phyloP scores from a whole-genome alignment of 2,329 filamentous ascomycete species.

The Malbranchea cinnamomea region DNA sequence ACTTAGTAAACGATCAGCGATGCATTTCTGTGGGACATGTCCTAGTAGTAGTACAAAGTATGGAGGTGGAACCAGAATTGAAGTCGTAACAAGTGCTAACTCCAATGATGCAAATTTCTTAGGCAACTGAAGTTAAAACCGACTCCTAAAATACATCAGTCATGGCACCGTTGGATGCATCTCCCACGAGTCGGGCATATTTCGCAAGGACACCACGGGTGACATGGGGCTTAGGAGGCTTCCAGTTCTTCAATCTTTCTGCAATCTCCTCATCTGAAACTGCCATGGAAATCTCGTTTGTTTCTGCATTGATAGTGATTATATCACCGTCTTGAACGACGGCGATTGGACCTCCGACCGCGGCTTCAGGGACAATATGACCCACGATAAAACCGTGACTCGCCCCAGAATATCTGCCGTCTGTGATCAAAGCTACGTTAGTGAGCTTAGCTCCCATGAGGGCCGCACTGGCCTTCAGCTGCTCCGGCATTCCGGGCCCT shows the following conservation, averaged over 20 bases:
- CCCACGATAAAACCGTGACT: conserved; percentile 89
- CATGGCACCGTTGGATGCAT: conserved; percentile 82
- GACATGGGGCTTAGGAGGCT: conserved; percentile 53
- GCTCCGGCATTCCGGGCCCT: conserved; percentile 87
- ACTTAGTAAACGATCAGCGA: too few species aligned
- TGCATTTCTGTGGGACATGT: too few species aligned
- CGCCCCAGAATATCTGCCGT: conserved; percentile 55
- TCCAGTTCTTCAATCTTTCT: conserved; percentile 51
- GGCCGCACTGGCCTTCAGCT: conserved; percentile 72
- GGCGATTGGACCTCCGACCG: conserved; percentile 71
- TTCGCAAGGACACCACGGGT: conserved; percentile 78
- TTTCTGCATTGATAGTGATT: conserved; percentile 70
- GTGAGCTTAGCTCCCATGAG: conserved; percentile 84
- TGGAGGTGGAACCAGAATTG: too few species aligned
- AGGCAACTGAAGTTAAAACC: too few species aligned
- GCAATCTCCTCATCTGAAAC: conserved; percentile 57
- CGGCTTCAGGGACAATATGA: conserved; percentile 77
- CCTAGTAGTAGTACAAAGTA: too few species aligned
- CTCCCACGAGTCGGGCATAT: conserved; percentile 74
- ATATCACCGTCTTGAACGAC: conserved; percentile 68
- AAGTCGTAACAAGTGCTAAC: too few species aligned
- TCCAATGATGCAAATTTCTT: too few species aligned
- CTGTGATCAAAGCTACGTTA: conserved; percentile 82
- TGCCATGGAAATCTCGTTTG: conserved; percentile 57
- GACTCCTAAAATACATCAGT: conserved; percentile 52